Evolutionary conservation across 1,284 basidiomycete species (phyloP), one percentile per base, ranked within the genome.

Genomic region (Grifola frondosa): DNA sequence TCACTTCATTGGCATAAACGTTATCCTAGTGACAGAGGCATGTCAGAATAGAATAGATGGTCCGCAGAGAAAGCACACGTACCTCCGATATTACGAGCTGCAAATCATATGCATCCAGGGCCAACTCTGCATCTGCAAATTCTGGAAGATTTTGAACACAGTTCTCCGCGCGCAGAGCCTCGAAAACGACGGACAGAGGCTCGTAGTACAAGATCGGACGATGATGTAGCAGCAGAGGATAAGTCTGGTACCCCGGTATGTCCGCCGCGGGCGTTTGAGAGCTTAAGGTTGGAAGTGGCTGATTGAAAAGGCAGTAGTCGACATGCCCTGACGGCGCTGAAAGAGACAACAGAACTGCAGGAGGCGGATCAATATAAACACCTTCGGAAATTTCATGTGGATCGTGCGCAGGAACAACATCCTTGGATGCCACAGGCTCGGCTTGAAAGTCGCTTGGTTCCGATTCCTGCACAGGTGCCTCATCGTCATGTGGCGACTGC

Each of bases 361-460:
- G 84, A 34, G 85, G 85, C n/a, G 82, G 81, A 46, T 88, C 84
- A 42, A 85, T 84, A 57, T 80, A 83, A 34, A 84, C 77, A 21
- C 76, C 84, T 50, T 84, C 84, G 9, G 79, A 81, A 36, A 83
- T 80, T 60, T 83, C 80, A 56, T 81, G 78, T 7, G 80, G 79
- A 61, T 84, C 77, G 23, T 44, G n/a, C n/a, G n/a, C n/a, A n/a
- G n/a, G n/a, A n/a, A n/a, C 48, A 6, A 41, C 31, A 13, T 38
- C 40, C 37, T 34, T 42, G 5, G 29, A 34, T 16, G 21, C 25
- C 11, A 31, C 41, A n/a, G 48, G 49, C 32, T 46, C 49, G 29
- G 42, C 50, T 21, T 37, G 46, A 25, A 42, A 50, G 9, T 50
- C 49, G n/a, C n/a, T n/a, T n/a, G n/a, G n/a, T n/a, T n/a, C n/a